Evolutionary conservation across 306 rosid genomes (phyloP).

Genomic region (Hippophae gyantsensis): DNA sequence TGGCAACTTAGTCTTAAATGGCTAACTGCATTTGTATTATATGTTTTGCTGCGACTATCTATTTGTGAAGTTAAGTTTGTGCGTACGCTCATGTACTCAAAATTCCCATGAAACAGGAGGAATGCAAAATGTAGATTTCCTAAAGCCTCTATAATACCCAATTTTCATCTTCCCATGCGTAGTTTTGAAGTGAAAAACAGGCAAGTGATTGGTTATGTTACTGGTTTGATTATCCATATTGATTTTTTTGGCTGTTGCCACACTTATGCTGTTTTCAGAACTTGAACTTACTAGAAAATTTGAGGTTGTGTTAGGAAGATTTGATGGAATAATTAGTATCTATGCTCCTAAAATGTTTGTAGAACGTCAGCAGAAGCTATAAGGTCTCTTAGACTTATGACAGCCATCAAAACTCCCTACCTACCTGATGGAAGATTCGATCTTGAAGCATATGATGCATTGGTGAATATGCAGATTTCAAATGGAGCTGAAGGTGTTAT

Average conservation of each 20-base stretch:
- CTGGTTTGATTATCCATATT: too few relatives aligned
- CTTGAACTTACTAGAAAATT: neutral
- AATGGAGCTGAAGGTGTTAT: slow-evolving; percentile 73
- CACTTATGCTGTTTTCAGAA: neutral
- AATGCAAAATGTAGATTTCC: too few relatives aligned
- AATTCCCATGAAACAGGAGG: too few relatives aligned
- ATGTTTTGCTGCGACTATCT: too few relatives aligned
- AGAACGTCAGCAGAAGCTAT: slow-evolving; percentile 80
- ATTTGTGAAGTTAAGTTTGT: too few relatives aligned
- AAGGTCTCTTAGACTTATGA: slow-evolving; percentile 60
- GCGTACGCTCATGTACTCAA: too few relatives aligned
- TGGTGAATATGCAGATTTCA: slow-evolving; percentile 65
- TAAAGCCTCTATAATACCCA: slow-evolving; percentile 3
- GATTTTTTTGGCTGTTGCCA: too few relatives aligned
- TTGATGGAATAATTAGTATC: neutral
- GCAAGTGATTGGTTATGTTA: slow-evolving; percentile 17
- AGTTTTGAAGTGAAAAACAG: slow-evolving; percentile 76
- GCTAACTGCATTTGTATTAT: too few relatives aligned
- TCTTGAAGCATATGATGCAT: slow-evolving; percentile 81
- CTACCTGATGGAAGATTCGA: slow-evolving; percentile 93
- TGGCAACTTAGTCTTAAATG: too few relatives aligned
- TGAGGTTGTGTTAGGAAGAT: neutral
- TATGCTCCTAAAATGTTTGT: slow-evolving; percentile 20
- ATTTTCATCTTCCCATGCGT: slow-evolving; percentile 92
- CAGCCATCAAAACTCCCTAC: slow-evolving; percentile 95